phyloP scores from a whole-genome alignment of 1,284 basidiomycete species.

The Boletus mariae region DNA sequence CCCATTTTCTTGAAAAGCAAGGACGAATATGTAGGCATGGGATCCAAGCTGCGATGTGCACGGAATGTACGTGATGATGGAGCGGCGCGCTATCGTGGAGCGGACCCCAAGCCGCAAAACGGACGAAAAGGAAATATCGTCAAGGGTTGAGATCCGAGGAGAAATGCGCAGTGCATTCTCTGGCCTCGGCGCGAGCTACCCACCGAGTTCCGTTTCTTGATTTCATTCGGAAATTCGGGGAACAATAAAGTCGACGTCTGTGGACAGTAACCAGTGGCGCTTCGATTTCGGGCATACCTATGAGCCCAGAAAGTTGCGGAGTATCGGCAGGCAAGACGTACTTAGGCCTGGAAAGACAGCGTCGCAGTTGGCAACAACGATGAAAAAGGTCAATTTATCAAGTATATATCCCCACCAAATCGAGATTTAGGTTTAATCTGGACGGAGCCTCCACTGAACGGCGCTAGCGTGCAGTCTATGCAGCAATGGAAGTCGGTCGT shows the following conservation, averaged over 20 bases:
- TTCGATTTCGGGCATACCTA: neutral
- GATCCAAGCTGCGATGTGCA: neutral
- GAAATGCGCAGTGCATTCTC: neutral
- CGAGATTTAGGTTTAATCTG: neutral
- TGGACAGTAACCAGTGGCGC: neutral
- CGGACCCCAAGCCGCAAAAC: neutral
- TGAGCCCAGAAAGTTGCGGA: no score
- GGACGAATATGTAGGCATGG: neutral
- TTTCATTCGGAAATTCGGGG: neutral
- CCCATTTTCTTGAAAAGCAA: neutral
- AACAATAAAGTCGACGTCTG: neutral
- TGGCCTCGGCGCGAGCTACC: neutral
- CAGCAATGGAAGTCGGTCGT: neutral
- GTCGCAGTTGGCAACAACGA: neutral
- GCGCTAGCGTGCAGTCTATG: neutral
- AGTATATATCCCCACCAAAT: neutral
- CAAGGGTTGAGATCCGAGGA: neutral
- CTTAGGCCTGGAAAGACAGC: neutral
- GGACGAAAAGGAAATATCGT: neutral
- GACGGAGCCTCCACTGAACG: neutral
- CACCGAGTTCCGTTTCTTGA: neutral
- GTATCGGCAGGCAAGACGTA: neutral
- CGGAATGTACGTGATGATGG: neutral
- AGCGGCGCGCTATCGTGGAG: neutral
- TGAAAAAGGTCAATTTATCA: neutral